Conservation (phyloP, 2,329 filamentous ascomycete genomes). For the Epichloe hybrida region DNA sequence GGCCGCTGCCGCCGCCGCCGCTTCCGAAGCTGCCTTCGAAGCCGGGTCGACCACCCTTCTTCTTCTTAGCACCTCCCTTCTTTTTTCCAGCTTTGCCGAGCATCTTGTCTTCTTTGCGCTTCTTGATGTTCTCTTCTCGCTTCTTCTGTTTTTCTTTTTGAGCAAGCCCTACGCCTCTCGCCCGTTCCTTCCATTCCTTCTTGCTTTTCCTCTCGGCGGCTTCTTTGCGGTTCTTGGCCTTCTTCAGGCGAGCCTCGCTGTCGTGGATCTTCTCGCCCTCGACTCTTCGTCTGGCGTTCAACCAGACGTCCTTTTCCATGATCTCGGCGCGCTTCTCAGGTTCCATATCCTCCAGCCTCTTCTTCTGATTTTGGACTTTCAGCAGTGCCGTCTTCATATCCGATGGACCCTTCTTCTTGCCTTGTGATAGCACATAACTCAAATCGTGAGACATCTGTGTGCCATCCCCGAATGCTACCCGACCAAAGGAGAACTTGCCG, state of each 20-base stretch:
- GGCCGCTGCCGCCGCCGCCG: constrained; percentile 37
- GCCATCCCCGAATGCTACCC: constrained; percentile 82
- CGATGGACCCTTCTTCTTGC: constrained; percentile 66
- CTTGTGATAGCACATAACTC: constrained; percentile 37
- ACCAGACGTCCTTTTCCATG: constrained; percentile 87
- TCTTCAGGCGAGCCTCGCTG: constrained; percentile 78
- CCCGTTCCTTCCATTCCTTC: constrained; percentile 68
- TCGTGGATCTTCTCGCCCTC: constrained; percentile 84
- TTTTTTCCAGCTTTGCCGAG: constrained; percentile 45
- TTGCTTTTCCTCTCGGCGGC: constrained; percentile 81
- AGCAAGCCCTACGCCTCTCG: constrained; percentile 58
- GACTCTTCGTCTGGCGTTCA: constrained; percentile 76
- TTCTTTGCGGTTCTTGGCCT: constrained; percentile 88
- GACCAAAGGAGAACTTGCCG: constrained; percentile 76
- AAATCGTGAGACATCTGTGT: constrained; percentile 62
- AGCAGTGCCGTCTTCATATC: constrained; percentile 79
- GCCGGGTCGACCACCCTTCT: constrained; percentile 44
- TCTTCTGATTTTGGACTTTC: constrained; percentile 74
- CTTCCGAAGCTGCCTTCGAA: constrained; percentile 57
- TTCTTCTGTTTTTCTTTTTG: constrained; percentile 73
- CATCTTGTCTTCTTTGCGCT: constrained; percentile 60
- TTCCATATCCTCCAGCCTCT: constrained; percentile 61
- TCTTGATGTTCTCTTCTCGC: constrained; percentile 63
- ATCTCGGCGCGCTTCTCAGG: constrained; percentile 73
- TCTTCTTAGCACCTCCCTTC: constrained; percentile 35